Evolutionary conservation across 2,329 filamentous ascomycete species (phyloP).

Genomic region (Xylariaceae sp.): DNA sequence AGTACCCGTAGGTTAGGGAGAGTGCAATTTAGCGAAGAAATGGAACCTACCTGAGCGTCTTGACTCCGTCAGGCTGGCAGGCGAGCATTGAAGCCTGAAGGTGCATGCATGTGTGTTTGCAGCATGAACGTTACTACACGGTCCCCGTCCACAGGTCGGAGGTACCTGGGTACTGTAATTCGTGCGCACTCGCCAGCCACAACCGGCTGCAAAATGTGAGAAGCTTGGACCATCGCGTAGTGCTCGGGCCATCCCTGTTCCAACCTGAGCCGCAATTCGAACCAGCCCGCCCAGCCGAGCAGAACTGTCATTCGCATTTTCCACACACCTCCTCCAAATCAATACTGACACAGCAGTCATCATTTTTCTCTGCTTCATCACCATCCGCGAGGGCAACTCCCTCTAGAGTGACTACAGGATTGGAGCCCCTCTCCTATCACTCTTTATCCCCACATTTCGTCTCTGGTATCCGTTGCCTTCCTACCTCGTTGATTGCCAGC

Average conservation of each 20-base stretch:
- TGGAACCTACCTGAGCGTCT: too few species aligned
- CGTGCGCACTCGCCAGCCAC: not conserved
- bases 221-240: slow-evolving; percentile 16
- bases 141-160: too few species aligned
- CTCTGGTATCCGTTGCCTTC: not conserved
- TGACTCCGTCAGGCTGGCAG: too few species aligned
- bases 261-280: not conserved
- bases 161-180: too few species aligned
- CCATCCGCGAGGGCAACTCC: slow-evolving; percentile 11
- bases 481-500: too few species aligned
- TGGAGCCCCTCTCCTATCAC: slow-evolving; percentile 3
- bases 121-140: too few species aligned
- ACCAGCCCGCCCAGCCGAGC: too few species aligned
- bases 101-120: too few species aligned
- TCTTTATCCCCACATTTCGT: not conserved
- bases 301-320: slow-evolving; percentile 7
- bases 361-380: not conserved
- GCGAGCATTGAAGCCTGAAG: too few species aligned
- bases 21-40: too few species aligned
- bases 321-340: not conserved
- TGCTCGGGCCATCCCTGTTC: not conserved
- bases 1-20: too few species aligned
- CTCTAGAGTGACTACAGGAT: slow-evolving; percentile 2
- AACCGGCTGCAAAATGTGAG: not conserved
- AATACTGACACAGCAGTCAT: not conserved